These are phyloP conservation scores for Funneliformis mosseae DNA, from an alignment of 192 early-diverging fungal species.

Conservation along the genomic window DNA sequence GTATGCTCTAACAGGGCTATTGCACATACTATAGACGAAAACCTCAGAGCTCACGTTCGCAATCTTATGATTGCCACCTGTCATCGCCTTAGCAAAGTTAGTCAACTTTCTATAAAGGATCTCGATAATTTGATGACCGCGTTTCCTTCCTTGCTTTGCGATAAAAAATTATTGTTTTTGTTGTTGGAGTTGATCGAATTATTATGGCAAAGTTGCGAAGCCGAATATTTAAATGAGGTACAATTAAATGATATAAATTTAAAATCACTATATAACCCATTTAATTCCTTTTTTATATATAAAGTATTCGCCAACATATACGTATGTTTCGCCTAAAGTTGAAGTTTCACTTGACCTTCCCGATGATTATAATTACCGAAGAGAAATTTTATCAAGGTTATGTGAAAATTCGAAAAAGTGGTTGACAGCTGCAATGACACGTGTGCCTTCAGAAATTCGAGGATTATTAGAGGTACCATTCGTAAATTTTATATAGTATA, in stretches of 20 bases:
- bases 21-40: slow-evolving; percentile 53
- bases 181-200: slow-evolving; percentile 85
- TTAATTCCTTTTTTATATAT: slow-evolving; percentile 6
- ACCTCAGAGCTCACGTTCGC: slow-evolving; percentile 57
- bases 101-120: slow-evolving; percentile 64
- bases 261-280: background rate
- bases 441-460: slow-evolving; percentile 71
- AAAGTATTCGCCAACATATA: slow-evolving; percentile 69
- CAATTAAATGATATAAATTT: background rate
- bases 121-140: slow-evolving; percentile 58
- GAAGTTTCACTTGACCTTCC: slow-evolving; percentile 68
- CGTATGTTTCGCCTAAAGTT: slow-evolving; percentile 63
- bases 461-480: slow-evolving; percentile 42
- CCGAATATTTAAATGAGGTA: slow-evolving; percentile 74
- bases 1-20: slow-evolving; percentile 55
- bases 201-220: slow-evolving; percentile 76
- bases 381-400: slow-evolving; percentile 62
- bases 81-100: slow-evolving; percentile 71
- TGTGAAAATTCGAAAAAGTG: slow-evolving; percentile 66
- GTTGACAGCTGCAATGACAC: slow-evolving; percentile 61
- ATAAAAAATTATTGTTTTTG: slow-evolving; percentile 64
- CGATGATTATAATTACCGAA: slow-evolving; percentile 74
- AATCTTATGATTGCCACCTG: slow-evolving; percentile 67
- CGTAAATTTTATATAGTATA: background rate
- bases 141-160: slow-evolving; percentile 81